These are phyloP conservation scores for Biscutella laevigata DNA, from an alignment of 441 rosid genomes.

Conservation along the genomic window DNA sequence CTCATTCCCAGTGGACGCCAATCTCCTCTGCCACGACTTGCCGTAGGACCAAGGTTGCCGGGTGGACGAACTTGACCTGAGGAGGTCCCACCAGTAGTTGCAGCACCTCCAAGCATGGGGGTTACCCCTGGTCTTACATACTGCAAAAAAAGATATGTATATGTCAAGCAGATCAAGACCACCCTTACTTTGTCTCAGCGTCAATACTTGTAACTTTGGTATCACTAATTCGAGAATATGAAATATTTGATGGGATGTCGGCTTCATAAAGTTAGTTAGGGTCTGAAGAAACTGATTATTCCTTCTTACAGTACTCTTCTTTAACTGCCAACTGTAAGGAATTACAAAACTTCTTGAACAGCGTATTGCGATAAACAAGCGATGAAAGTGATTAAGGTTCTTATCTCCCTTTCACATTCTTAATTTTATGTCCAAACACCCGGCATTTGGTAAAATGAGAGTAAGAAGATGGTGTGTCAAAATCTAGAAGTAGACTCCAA, in stretches of 20 bases:
- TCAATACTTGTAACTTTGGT: conserved; percentile 1
- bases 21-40: conserved; percentile 95
- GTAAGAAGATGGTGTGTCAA: background rate
- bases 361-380: conserved; percentile 7
- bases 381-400: background rate
- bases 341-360: background rate
- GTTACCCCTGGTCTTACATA: conserved; percentile 96
- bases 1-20: conserved; percentile 80
- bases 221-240: conserved; percentile 8
- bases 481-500: conserved; percentile 16
- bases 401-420: conserved; percentile 14
- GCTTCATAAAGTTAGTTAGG: conserved; percentile 15
- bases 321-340: conserved; percentile 4
- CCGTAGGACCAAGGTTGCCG: conserved; percentile 40
- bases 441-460: background rate
- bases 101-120: conserved; percentile 56
- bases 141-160: conserved; percentile 45
- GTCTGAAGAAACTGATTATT: conserved; percentile 4
- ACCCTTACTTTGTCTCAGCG: background rate
- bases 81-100: conserved; percentile 41
- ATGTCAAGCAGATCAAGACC: conserved; percentile 19
- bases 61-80: conserved; percentile 80
- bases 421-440: conserved; percentile 11
- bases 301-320: conserved; percentile 3
- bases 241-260: background rate